These are phyloP conservation scores for Dioscorea cayenensis DNA, from an alignment of 116 monocot species.

Conservation along the genomic window DNA sequence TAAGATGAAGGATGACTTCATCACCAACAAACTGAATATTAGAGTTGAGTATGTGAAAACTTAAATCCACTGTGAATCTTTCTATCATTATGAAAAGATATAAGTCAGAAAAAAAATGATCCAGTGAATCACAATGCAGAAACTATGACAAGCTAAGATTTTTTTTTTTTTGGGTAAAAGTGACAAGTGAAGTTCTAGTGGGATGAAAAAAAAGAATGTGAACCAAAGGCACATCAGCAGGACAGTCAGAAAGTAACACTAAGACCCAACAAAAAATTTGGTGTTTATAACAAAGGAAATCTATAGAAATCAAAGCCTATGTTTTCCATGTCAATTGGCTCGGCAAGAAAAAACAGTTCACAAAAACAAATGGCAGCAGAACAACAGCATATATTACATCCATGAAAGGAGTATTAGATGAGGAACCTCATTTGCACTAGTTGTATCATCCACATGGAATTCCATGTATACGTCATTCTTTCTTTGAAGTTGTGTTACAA, in stretches of 20 bases:
- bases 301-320: too few relatives aligned
- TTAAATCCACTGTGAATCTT: slow-evolving; percentile 89
- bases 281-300: too few relatives aligned
- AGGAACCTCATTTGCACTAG: slow-evolving; percentile 90
- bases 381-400: neutral
- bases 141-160: too few relatives aligned
- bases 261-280: too few relatives aligned
- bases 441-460: slow-evolving; percentile 98
- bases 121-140: neutral
- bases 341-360: too few relatives aligned
- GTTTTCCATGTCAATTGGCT: too few relatives aligned
- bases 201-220: too few relatives aligned
- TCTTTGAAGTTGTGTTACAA: slow-evolving; percentile 90
- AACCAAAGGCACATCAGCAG: too few relatives aligned
- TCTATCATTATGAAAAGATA: slow-evolving; percentile 28
- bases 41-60: slow-evolving; percentile 88
- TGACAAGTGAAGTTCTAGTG: too few relatives aligned
- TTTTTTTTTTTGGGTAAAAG: too few relatives aligned
- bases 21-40: slow-evolving; percentile 97
- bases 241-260: too few relatives aligned
- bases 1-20: slow-evolving; percentile 84
- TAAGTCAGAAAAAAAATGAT: slow-evolving; percentile 1
- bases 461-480: slow-evolving; percentile 94
- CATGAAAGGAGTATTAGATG: too few relatives aligned
- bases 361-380: neutral